Percentiles rank a stretch among this genome's conserved stretches.
phyloP scores from a whole-genome alignment of 2,329 filamentous ascomycete genomes.

The Aspergillus texensis region DNA sequence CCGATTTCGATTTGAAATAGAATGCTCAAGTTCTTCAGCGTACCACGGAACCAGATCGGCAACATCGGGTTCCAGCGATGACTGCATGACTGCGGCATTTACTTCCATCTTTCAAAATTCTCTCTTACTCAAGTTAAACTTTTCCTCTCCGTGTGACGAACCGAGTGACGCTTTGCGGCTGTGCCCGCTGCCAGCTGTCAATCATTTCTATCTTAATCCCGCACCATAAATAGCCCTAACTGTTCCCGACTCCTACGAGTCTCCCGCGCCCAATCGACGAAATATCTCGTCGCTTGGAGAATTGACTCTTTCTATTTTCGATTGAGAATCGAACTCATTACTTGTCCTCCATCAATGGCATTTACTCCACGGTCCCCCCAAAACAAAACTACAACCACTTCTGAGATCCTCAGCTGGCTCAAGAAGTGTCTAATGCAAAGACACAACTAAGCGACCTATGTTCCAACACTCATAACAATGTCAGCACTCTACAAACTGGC shows the following conservation, averaged over 20 bases:
- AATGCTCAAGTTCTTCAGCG: not conserved
- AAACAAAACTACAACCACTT: not conserved
- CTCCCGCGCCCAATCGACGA: not conserved
- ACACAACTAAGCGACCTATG: not conserved
- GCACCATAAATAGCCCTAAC: not conserved
- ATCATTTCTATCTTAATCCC: not conserved
- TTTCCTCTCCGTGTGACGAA: not conserved
- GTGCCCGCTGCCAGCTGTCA: slow-evolving; percentile 1
- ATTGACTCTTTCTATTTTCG: not conserved
- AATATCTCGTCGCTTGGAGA: not conserved
- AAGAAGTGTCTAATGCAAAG: too few species aligned
- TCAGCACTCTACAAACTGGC: not conserved
- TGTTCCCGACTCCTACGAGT: not conserved
- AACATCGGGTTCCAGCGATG: not conserved
- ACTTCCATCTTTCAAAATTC: not conserved
- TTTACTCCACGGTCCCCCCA: not conserved
- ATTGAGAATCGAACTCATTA: not conserved
- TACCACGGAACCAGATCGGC: not conserved
- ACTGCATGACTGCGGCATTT: not conserved
- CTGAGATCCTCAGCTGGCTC: slow-evolving; percentile 1
- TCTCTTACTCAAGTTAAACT: not conserved
- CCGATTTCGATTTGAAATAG: not conserved
- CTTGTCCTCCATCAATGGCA: not conserved
- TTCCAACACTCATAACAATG: not conserved
- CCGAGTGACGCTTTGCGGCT: not conserved